Percentiles rank a stretch among this genome's conserved stretches.
Conservation (phyloP, 2,329 filamentous ascomycete species). For the Alternaria sp. region DNA sequence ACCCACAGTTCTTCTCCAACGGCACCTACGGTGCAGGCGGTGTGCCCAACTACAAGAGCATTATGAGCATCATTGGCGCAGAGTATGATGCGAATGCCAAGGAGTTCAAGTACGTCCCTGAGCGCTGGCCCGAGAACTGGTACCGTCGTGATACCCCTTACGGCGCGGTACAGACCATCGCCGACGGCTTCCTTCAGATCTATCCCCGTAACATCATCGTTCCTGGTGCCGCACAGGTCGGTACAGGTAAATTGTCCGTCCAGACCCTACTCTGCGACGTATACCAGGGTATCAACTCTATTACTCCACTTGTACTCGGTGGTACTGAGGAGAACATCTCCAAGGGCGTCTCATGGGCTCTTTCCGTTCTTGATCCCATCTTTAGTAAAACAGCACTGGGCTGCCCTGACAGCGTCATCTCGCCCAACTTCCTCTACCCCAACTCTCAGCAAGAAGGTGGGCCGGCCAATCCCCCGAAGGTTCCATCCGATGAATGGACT, state of each 20-base stretch:
- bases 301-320: slow-evolving; percentile 44
- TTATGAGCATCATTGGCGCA: slow-evolving; percentile 58
- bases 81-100: slow-evolving; percentile 54
- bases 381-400: too few relatives aligned
- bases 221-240: slow-evolving; percentile 39
- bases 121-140: slow-evolving; percentile 64
- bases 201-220: slow-evolving; percentile 46
- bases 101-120: slow-evolving; percentile 58
- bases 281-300: slow-evolving; percentile 48
- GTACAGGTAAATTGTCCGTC: slow-evolving; percentile 42
- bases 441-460: slow-evolving; percentile 31
- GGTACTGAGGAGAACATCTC: slow-evolving; percentile 1
- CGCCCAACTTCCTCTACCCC: too few relatives aligned
- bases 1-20: slow-evolving; percentile 22
- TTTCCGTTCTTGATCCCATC: too few relatives aligned
- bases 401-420: too few relatives aligned
- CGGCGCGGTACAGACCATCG: slow-evolving; percentile 13
- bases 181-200: slow-evolving; percentile 44
- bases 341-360: too few relatives aligned
- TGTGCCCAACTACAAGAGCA: slow-evolving; percentile 44
- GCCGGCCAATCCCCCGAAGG: slow-evolving; percentile 35
- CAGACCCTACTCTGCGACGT: slow-evolving; percentile 46
- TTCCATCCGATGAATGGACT: slow-evolving; percentile 31
- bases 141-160: slow-evolving; percentile 44
- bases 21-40: slow-evolving; percentile 48